Evolutionary conservation across 305 asterid species (phyloP), one percentile per base, ranked within the genome.

Genomic region (Rubia tinctorum): DNA sequence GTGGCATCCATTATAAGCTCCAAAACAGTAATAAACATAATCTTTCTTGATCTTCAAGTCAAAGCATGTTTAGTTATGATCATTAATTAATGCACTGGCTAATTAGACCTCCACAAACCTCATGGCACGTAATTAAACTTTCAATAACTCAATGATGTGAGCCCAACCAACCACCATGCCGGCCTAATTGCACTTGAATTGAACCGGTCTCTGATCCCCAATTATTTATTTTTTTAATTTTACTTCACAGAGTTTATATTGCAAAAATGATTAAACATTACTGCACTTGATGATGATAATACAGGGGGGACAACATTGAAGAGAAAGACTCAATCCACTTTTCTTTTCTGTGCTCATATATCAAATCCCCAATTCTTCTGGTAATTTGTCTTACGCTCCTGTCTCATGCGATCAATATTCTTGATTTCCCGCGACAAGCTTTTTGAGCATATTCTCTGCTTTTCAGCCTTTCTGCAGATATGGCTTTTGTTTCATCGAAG

Each of bases 231-330:
- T 14, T 45, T 49, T 47, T 47, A 12, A 13, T 47, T 47, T 47
- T 47, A 14, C 55, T 49, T 14, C n/a, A 47, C 6, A 47, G 17
- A 49, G 55, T 4, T 13, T 49, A 13, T 49, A 49, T 30, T 30
- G 34, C 34, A 30, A 30, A 30, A 30, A 30, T 51, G 58, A 51
- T 22, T 71, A 30, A 45, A 27, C 67, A 71, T 58, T 43, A 20
- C 66, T 39, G 14, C 66, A 20, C 14, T 53, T n/a, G 13, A 70
- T 37, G 39, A 13, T 27, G 30, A 40, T 71, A 7, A 59, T 56
- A 20, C 49, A 20, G 56, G 56, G 60, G 75, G 65, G 75, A 71
- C 67, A 58, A 39, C 10, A 42, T 44, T 40, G n/a, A 55, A 30
- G 63, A 20, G 68, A 40, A 71, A 58, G 47, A 71, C 22, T 66